Conservation (phyloP, 768 basidiomycete genomes). For the Amanita pallidorosea region DNA sequence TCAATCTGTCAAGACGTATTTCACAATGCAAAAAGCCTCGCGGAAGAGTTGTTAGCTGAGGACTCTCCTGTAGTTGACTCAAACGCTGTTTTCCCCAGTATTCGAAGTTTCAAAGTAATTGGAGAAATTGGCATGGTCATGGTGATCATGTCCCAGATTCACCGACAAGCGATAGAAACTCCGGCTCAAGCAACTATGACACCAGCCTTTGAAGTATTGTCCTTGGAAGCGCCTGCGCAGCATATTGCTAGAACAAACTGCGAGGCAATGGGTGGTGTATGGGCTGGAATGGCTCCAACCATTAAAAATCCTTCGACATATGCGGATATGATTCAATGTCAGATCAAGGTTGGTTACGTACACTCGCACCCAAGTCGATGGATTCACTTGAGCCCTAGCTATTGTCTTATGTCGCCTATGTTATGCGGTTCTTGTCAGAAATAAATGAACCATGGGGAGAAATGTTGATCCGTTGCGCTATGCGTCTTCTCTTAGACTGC, state of each 20-base stretch:
- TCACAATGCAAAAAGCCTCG: conserved; percentile 59
- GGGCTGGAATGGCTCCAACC: conserved; percentile 71
- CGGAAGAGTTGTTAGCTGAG: conserved; percentile 66
- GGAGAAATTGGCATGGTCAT: conserved; percentile 91
- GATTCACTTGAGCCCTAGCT: conserved; percentile 37
- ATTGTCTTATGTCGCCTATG: conserved; percentile 86
- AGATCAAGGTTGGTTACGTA: conserved; percentile 65
- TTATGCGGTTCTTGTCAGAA: conserved; percentile 52
- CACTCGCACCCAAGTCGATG: not conserved
- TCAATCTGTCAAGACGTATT: conserved; percentile 72
- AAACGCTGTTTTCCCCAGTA: conserved; percentile 53
- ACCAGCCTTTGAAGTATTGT: conserved; percentile 72
- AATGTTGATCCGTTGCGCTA: conserved; percentile 63
- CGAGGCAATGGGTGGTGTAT: conserved; percentile 74
- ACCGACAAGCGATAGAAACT: conserved; percentile 52
- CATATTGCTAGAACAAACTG: conserved; percentile 63
- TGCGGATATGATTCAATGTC: conserved; percentile 75
- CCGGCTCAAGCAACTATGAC: conserved; percentile 61
- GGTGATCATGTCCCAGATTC: conserved; percentile 81
- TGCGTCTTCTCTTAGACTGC: conserved; percentile 90
- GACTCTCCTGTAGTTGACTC: conserved; percentile 44
- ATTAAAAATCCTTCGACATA: conserved; percentile 69
- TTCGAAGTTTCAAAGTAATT: conserved; percentile 86
- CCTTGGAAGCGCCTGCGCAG: conserved; percentile 75
- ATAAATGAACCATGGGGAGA: conserved; percentile 71